phyloP scores from a whole-genome alignment of 164 flowering plant species.

The Kalanchoe fedtschenkoi region DNA sequence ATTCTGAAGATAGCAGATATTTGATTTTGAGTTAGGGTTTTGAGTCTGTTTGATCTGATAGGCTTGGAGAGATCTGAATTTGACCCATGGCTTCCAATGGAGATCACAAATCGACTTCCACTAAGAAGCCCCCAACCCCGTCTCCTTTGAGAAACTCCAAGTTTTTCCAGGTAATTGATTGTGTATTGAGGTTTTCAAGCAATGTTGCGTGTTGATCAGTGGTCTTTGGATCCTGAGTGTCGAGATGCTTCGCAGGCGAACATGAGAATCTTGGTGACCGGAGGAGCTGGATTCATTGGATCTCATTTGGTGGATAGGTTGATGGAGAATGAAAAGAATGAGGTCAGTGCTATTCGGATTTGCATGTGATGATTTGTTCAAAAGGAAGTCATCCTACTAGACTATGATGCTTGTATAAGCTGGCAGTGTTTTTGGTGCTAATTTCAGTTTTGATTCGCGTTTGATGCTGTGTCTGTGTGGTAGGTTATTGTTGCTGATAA shows the following conservation, averaged over 20 bases:
- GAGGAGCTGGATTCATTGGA: slow-evolving; percentile 99
- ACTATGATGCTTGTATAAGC: too few species aligned
- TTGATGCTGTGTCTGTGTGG: not conserved
- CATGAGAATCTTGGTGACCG: slow-evolving; percentile 55
- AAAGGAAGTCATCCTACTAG: not conserved
- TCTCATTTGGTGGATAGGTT: slow-evolving; percentile 81
- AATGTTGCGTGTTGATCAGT: not conserved
- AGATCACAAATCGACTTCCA: slow-evolving; percentile 19
- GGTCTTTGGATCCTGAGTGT: not conserved
- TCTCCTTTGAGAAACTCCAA: slow-evolving; percentile 77
- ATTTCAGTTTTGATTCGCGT: not conserved
- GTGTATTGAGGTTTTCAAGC: too few species aligned
- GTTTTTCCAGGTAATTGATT: slow-evolving; percentile 67
- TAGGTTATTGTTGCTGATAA: slow-evolving; percentile 80
- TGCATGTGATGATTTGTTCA: not conserved
- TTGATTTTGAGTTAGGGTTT: not conserved
- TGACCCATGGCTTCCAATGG: slow-evolving; percentile 30
- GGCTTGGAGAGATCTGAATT: not conserved
- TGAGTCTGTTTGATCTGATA: not conserved
- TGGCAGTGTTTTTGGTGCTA: too few species aligned
- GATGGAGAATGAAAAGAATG: slow-evolving; percentile 51
- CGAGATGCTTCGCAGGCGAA: slow-evolving; percentile 22
- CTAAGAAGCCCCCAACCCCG: slow-evolving; percentile 71
- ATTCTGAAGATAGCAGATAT: not conserved
- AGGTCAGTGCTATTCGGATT: slow-evolving; percentile 16